Evolutionary conservation across 2,329 filamentous ascomycete genomes (phyloP).

Genomic region (Nemania sp.): DNA sequence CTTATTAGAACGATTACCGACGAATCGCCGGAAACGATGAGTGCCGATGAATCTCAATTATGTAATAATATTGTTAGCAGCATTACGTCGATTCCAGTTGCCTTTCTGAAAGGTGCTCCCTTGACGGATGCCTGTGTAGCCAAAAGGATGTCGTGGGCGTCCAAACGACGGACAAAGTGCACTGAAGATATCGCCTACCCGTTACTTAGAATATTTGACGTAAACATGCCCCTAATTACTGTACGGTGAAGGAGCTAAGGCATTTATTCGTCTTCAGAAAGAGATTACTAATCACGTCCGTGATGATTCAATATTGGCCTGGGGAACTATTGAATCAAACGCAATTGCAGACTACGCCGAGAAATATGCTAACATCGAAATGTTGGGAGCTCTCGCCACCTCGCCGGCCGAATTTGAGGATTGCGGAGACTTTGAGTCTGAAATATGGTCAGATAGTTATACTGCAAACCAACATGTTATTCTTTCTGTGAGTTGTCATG

Average conservation of each 20-base stretch:
- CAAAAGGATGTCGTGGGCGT: neutral
- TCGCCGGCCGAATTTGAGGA: neutral
- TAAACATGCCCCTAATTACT: constrained; percentile 24
- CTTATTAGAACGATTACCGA: constrained; percentile 1
- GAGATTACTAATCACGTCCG: constrained; percentile 8
- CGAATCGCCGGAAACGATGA: neutral
- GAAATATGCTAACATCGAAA: neutral
- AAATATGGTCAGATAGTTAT: neutral
- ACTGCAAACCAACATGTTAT: neutral
- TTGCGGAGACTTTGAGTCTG: neutral
- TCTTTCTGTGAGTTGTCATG: neutral
- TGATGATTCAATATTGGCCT: neutral
- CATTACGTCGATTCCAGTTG: neutral
- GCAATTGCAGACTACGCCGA: neutral
- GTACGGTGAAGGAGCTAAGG: constrained; percentile 12
- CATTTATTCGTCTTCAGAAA: constrained; percentile 18
- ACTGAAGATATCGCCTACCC: neutral
- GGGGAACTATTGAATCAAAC: neutral
- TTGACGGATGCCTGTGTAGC: neutral
- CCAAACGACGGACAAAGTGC: neutral
- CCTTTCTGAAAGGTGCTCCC: neutral
- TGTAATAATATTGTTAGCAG: neutral
- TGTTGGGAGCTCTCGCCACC: neutral
- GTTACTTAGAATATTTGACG: constrained; percentile 16
- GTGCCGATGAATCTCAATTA: neutral